A percentile compares a stretch with the other conserved stretches of the same genome.
These are phyloP conservation scores for Tagetes patula DNA, from an alignment of 129 eudicot species.

Conservation along the genomic window DNA sequence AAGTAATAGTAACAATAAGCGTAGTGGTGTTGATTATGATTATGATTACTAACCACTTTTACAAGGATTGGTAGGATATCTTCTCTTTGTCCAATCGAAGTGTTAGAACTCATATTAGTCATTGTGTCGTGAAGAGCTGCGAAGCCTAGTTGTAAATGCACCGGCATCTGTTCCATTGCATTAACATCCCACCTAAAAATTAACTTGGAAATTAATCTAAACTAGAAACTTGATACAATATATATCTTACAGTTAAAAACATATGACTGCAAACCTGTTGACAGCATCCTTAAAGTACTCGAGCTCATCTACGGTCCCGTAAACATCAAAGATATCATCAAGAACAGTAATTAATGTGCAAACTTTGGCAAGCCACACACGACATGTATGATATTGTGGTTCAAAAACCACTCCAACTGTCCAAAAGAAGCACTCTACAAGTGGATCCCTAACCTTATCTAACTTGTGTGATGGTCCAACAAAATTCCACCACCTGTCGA, in stretches of 20 bases:
- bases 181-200: slow-evolving; percentile 49
- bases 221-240: too few relatives aligned
- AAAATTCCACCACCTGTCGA: slow-evolving; percentile 43
- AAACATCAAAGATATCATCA: slow-evolving; percentile 57
- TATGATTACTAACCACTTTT: slow-evolving; percentile 18
- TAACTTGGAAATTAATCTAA: neutral
- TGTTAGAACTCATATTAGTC: slow-evolving; percentile 39
- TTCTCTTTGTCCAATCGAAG: slow-evolving; percentile 30
- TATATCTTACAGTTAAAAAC: neutral
- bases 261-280: slow-evolving; percentile 12
- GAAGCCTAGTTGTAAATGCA: slow-evolving; percentile 37
- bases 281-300: slow-evolving; percentile 34
- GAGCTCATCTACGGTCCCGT: slow-evolving; percentile 54
- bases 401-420: slow-evolving; percentile 31
- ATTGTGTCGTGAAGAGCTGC: slow-evolving; percentile 34
- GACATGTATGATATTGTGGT: slow-evolving; percentile 31
- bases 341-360: slow-evolving; percentile 28
- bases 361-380: slow-evolving; percentile 29
- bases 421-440: slow-evolving; percentile 49
- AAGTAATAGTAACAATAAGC: too few relatives aligned
- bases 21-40: too few relatives aligned
- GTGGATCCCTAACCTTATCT: slow-evolving; percentile 44
- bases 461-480: slow-evolving; percentile 34
- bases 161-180: slow-evolving; percentile 35
- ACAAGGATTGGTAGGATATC: slow-evolving; percentile 22